phyloP scores from a whole-genome alignment of 2,329 filamentous ascomycete genomes.

The Xylaria sp. region DNA sequence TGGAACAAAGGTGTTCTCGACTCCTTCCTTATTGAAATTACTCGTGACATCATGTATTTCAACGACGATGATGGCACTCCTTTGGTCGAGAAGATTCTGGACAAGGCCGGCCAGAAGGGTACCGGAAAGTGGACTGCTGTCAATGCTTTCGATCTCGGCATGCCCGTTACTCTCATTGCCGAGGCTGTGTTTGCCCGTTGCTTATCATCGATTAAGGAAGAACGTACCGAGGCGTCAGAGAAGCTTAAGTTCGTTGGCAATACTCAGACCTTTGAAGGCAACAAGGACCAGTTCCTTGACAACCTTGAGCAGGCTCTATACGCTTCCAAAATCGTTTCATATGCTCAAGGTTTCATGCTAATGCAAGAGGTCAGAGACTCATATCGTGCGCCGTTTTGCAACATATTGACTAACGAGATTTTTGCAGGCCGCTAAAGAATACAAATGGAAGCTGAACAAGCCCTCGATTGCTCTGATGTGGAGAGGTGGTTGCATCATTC shows the following conservation, averaged over 20 bases:
- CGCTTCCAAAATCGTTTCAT: conserved; percentile 99
- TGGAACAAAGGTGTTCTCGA: conserved; percentile 99
- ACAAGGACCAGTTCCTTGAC: conserved; percentile 93
- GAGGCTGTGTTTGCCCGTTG: conserved; percentile 97
- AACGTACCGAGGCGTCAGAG: conserved; percentile 84
- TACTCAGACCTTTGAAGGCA: conserved; percentile 81
- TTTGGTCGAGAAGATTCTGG: conserved; percentile 98
- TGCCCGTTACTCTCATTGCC: conserved; percentile 97
- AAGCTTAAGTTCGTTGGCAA: conserved; percentile 81
- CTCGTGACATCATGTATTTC: conserved; percentile 97
- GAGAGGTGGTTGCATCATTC: conserved; percentile 99
- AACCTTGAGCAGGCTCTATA: conserved; percentile 99
- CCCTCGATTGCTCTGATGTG: conserved; percentile 99
- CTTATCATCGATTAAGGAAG: conserved; percentile 91
- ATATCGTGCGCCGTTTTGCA: neutral
- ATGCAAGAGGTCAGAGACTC: conserved; percentile 85
- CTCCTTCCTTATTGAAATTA: conserved; percentile 99
- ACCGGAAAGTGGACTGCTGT: conserved; percentile 99
- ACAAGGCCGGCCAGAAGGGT: conserved; percentile 98
- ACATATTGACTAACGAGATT: conserved; percentile 22
- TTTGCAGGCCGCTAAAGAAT: conserved; percentile 87
- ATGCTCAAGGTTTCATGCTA: conserved; percentile 99
- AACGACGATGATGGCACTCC: conserved; percentile 93
- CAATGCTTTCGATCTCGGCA: conserved; percentile 97
- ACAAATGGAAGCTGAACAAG: conserved; percentile 99